phyloP scores from a whole-genome alignment of 1,284 basidiomycete genomes.

The Apiotrichum laibachii region DNA sequence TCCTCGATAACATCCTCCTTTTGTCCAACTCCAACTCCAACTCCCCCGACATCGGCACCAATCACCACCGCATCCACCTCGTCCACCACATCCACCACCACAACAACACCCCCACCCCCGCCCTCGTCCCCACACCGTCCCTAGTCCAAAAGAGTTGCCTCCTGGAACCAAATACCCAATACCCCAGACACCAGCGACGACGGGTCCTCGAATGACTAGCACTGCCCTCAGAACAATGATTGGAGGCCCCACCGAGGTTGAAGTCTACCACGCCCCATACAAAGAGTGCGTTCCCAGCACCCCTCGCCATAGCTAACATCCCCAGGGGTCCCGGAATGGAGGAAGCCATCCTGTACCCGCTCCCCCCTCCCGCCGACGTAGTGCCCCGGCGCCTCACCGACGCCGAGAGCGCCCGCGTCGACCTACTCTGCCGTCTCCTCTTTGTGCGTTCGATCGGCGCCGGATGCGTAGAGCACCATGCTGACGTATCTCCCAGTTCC shows the following conservation, averaged over 20 bases:
- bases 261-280: constrained; percentile 28
- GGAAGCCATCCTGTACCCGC: constrained; percentile 24
- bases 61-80: neutral
- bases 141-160: no score
- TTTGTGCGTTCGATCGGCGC: constrained; percentile 38
- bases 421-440: constrained; percentile 44
- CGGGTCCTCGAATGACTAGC: neutral
- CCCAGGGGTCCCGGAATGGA: constrained; percentile 24
- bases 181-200: neutral
- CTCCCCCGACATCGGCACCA: no score
- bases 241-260: constrained; percentile 24
- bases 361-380: constrained; percentile 25
- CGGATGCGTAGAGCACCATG: neutral
- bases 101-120: neutral
- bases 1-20: neutral
- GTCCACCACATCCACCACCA: neutral
- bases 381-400: constrained; percentile 30
- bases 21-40: no score
- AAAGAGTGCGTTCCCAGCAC: constrained; percentile 18
- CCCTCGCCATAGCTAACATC: no score
- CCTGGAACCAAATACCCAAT: neutral
- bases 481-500: constrained; percentile 55
- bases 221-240: constrained; percentile 12
- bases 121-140: neutral
- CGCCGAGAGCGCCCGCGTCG: constrained; percentile 35